Conservation (phyloP, 2,329 filamentous ascomycete genomes). For the Botryotinia convoluta region DNA sequence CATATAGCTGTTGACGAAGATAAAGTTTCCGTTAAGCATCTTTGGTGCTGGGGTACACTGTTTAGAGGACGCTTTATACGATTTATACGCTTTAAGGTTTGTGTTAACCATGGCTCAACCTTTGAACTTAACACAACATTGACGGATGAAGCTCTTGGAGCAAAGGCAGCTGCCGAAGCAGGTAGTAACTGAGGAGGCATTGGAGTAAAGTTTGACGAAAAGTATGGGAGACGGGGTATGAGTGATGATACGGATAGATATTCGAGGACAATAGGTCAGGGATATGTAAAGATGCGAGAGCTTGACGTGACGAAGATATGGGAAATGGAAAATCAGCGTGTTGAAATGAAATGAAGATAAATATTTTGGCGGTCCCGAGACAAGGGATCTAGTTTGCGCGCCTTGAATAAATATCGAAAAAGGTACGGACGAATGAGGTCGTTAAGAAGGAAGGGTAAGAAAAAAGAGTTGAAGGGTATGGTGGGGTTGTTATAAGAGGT, state of each 20-base stretch:
- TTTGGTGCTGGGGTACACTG: conserved; percentile 91
- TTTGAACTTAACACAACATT: conserved; percentile 92
- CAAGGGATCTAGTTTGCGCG: conserved; percentile 56
- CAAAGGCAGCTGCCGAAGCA: conserved; percentile 94
- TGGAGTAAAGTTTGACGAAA: conserved; percentile 16
- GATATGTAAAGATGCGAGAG: conserved; percentile 25
- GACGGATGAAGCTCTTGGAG: conserved; percentile 82
- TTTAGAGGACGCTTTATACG: conserved; percentile 95
- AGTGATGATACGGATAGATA: conserved; percentile 23
- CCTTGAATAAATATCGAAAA: conserved; percentile 39
- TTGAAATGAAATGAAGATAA: conserved; percentile 40
- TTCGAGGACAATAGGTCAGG: conserved; percentile 25
- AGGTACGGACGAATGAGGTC: conserved; percentile 24
- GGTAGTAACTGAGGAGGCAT: conserved; percentile 95
- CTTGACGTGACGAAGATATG: conserved; percentile 16
- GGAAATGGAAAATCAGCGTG: neutral
- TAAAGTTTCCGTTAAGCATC: conserved; percentile 91
- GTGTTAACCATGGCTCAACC: conserved; percentile 94
- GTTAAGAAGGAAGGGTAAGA: conserved; percentile 31
- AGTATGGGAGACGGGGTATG: conserved; percentile 17
- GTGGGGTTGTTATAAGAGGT: conserved; percentile 23
- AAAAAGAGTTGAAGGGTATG: conserved; percentile 24
- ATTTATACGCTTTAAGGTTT: conserved; percentile 95
- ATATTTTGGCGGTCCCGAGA: conserved; percentile 46
- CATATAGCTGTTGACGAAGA: conserved; percentile 90